Base-by-base conservation (phyloP, 164 flowering plant species). In the Aristolochia contorta region DNA sequence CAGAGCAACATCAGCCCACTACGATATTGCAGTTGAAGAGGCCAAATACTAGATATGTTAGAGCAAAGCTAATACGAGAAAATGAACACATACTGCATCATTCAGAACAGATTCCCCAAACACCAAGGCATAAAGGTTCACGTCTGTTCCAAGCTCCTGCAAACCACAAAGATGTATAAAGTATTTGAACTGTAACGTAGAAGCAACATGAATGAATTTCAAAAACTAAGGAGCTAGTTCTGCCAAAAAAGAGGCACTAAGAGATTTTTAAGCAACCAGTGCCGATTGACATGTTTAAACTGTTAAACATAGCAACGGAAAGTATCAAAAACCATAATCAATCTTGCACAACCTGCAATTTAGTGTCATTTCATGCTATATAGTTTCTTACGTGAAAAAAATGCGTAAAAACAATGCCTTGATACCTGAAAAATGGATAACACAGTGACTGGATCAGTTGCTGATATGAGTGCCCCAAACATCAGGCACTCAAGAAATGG, bases 401-500 rank as follows among this genome's bases (percentile, higher is more conserved):
- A 12, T 3, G 10, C 23, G 18, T 20, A 4, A 59, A 16, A 20
- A 15, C 58, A 63, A 30, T 22, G 54, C 6, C 25, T 6, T 25
- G 57, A 0, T 21, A 89, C 99, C 96, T 93, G 99, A 72, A 93
- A 93, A 67, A 94, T 94, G 63, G 99, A 86, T 58, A 94, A 71
- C 62, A 94, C 99, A 54, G 99, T 94, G 75, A 94, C 97, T 55
- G 99, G 99, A 79, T 94, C 99, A 3, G 99, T 94, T 58, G 99
- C 97, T 24, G 99, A 94, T 68, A 94, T 94, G 45, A 94, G 93
- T 65, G 99, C 87, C 56, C 99, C 99, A 82, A 94, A 94, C 97
- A 91, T 94, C 58, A 94, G 63, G 67, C 99, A 88, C 64, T 94
- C 99, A 61, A 89, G 82, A 72, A 94, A 83, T 43, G 99, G 99